Conservation (phyloP, 345 rosid genomes). For the Schrenkiella parvula region DNA sequence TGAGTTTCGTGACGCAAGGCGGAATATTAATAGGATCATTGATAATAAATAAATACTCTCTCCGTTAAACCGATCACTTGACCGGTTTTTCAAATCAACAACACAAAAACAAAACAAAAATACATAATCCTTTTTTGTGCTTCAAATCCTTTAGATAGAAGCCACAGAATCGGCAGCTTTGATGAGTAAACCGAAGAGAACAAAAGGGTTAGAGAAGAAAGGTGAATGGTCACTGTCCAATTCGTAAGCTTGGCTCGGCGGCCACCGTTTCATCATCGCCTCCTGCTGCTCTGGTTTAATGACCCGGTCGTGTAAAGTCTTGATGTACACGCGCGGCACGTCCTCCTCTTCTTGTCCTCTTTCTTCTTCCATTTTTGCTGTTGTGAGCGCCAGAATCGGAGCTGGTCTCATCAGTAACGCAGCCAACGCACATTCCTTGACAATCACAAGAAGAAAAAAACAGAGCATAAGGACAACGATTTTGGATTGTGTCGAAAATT, state of each 20-base stretch:
- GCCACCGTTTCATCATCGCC: slow-evolving; percentile 68
- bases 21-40: background rate
- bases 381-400: slow-evolving; percentile 50
- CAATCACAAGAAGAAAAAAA: background rate
- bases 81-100: background rate
- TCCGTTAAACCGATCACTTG: background rate
- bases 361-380: slow-evolving; percentile 38
- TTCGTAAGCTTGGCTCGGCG: slow-evolving; percentile 48
- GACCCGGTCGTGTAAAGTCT: slow-evolving; percentile 56
- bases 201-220: slow-evolving; percentile 65
- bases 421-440: slow-evolving; percentile 70
- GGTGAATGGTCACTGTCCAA: slow-evolving; percentile 87
- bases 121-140: background rate
- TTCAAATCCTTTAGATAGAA: background rate
- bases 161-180: slow-evolving; percentile 50
- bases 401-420: slow-evolving; percentile 72
- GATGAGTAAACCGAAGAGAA: slow-evolving; percentile 63
- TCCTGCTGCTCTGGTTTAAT: slow-evolving; percentile 77
- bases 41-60: background rate
- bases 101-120: no score
- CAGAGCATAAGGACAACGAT: background rate
- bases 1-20: background rate
- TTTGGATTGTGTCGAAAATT: background rate
- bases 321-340: slow-evolving; percentile 63
- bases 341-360: slow-evolving; percentile 25